Base-by-base conservation (phyloP, 495 filamentous ascomycete genomes). In the Lepraria neglecta region DNA sequence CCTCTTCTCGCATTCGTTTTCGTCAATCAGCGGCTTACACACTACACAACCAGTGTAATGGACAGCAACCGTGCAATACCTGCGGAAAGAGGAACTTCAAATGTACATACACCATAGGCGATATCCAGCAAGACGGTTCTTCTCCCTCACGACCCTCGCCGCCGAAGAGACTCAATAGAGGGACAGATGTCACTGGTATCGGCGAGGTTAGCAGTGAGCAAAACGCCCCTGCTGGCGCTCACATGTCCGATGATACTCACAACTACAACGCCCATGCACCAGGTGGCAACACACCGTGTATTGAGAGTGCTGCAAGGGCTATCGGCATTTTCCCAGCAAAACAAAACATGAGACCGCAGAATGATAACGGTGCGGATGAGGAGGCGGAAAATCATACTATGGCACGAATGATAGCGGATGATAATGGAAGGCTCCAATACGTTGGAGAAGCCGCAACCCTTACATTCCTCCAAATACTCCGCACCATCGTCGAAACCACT, bases 361-460 rank as follows among this genome's bases (percentile, higher is more conserved):
- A 71, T 54, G 66, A 67, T 44, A 79, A 76, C 52, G 78, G 74
- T 6, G 68, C 73, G 33, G 80, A 82, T 48, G 84, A 85, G 58
- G 83, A 84, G 63, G 76, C 80, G n/a, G 78, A 76, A 30, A 74
- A 83, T 38, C 79, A 83, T 66, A 76, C 78, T 60, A 73, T 79
- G 61, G 75, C 79, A 12, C 73, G 84, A 61, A 82, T 86, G 82
- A 72, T 87, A 54, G 76, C 80, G 64, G 83, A 86, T 65, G 75
- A 74, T 33, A 82, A 77, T 1, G 80, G 81, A 11, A 73, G 80
- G 67, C 69, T 84, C 58, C 72, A 83, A 53, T 91, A 90, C 64
- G 80, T 91, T 61, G 87, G 87, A 31, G 86, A 91, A 65, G 85
- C 87, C 0, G 86, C 86, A 1, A 86, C 83, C 47, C 73, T 90